Base-by-base conservation (phyloP, 2,329 filamentous ascomycete genomes). In the Tolypocladium endophyticum region DNA sequence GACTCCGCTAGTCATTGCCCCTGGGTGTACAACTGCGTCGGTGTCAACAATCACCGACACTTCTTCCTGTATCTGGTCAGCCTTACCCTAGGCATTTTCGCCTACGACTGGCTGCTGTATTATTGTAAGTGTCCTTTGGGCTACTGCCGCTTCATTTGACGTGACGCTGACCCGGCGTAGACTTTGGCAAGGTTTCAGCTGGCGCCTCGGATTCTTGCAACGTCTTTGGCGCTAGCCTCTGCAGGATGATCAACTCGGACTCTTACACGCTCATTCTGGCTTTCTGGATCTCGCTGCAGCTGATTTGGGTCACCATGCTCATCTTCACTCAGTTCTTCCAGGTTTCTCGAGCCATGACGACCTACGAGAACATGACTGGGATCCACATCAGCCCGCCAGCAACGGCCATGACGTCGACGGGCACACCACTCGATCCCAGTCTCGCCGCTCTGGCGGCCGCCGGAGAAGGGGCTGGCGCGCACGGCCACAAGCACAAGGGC, bases 261-360 rank as follows among this genome's bases (percentile, higher is more conserved):
- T 81, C 90, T 0, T 96, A 93, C 71, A 93, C 90, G 1, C 81
- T 96, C 33, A 78, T 96, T 14, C 79, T 96, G 25, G 83, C 84
- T 16, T 76, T 90, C 35, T 99, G 94, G 94, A 83, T 83, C 8
- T 81, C 83, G 2, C 78, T 97, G 52, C 95, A 99, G 73, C 82
- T 97, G 38, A 88, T 90, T 25, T 99, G 94, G 94, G 90, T 97
- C 3, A 87, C 88, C n/a, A 97, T 99, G 92, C 86, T 99, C 39
- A 81, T 97, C 61, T 88, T 92, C 64, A 95, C 97, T 6, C 95
- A 99, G 71, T 86, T 97, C 57, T 81, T 97, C 57, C 94, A 99
- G 71, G 87, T 99, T 57, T 89, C 92, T 0, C 87, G 92, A 62
- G 95, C 92, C 60, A 88, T 96, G 79, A 99, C 94, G 1, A 99